These are phyloP conservation scores for Umbelopsis isabellina DNA, from an alignment of 192 early-diverging fungal genomes.

Conservation along the genomic window DNA sequence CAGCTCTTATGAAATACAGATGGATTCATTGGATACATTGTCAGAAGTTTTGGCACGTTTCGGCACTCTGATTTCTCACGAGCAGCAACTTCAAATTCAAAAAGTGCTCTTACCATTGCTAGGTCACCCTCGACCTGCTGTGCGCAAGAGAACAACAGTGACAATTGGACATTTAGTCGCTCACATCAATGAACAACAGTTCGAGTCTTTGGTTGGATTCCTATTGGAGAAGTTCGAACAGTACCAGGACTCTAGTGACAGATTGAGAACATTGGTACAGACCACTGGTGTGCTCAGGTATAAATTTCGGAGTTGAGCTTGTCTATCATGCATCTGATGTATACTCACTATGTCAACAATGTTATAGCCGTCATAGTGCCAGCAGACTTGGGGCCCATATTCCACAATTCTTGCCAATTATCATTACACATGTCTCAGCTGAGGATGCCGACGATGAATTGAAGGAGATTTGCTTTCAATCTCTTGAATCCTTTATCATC, in stretches of 20 bases:
- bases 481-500: constrained; percentile 77
- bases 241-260: constrained; percentile 59
- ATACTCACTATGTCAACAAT: neutral
- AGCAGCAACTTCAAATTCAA: constrained; percentile 62
- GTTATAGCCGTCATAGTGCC: constrained; percentile 70
- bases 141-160: constrained; percentile 77
- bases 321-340: neutral
- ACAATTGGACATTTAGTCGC: constrained; percentile 70
- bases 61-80: constrained; percentile 55
- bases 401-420: constrained; percentile 59
- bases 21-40: constrained; percentile 79
- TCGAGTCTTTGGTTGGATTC: constrained; percentile 63
- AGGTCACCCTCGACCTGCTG: constrained; percentile 67
- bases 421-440: constrained; percentile 54
- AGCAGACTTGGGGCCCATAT: constrained; percentile 70
- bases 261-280: constrained; percentile 74
- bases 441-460: constrained; percentile 79
- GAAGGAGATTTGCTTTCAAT: constrained; percentile 79
- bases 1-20: constrained; percentile 56
- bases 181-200: constrained; percentile 69
- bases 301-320: neutral
- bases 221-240: constrained; percentile 58
- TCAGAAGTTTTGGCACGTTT: constrained; percentile 74
- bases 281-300: constrained; percentile 76
- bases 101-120: constrained; percentile 68